Evolutionary conservation across 805 yeast species (phyloP), one percentile per base, ranked within the genome.

Genomic region (Ogataea neopini): DNA sequence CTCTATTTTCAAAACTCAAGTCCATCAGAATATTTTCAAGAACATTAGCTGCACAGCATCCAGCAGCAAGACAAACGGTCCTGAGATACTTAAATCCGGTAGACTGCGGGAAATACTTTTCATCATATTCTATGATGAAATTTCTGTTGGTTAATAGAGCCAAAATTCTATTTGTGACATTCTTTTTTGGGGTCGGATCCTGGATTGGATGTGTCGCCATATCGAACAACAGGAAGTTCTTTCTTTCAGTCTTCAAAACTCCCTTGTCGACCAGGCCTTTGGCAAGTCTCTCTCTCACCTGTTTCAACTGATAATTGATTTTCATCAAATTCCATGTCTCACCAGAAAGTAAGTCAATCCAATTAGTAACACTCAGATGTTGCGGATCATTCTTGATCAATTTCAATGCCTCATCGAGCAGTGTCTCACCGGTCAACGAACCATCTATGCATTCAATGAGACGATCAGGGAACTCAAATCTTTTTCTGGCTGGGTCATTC

Each of bases 181-280:
- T 82, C 56, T 88, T 96, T 69, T 94, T 94, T 42, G 96, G 83
- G 54, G 81, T 72, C 37, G 85, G 77, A 67, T 94, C 99, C 26
- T 91, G 85, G 11, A 94, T 80, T 6, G 99, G 99, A 68, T 95
- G 99, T 7, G 99, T 94, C 25, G 99, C 96, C 97, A 94, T 94
- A 68, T 94, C 99, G 60, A 94, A 94, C 45, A 94, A 73, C 61
- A 94, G 81, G 65, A 94, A 94, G 71, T 89, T 94, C 66, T 91
- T 89, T 67, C 96, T 82, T 69, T 94, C 99, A 6, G 99, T 94
- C 71, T 97, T 84, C 61, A 95, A 77, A 39, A 94, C 84, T 18
- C 99, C 98, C 71, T 94, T 94, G 68, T 94, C 99, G 32, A 95
- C 99, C 44, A 94, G 75, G 0, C 99, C 99, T 69, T 94, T 94